These are phyloP conservation scores for Ceratocystis harringtonii DNA, from an alignment of 2,329 filamentous ascomycete species.

Conservation along the genomic window DNA sequence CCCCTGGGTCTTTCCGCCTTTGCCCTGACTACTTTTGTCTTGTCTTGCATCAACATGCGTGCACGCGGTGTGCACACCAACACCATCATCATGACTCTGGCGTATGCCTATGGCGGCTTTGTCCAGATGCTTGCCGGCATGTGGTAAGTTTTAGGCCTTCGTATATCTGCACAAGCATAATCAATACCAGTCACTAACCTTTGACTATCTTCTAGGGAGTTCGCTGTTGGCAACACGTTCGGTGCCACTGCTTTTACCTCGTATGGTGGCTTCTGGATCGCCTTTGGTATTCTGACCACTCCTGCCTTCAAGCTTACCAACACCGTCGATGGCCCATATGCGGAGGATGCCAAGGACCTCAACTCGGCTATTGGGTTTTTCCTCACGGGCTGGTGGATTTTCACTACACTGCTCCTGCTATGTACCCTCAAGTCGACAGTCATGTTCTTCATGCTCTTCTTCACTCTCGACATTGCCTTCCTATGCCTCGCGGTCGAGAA, in stretches of 20 bases:
- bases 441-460: constrained; percentile 64
- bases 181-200: neutral
- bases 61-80: constrained; percentile 43
- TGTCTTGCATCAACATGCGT: constrained; percentile 58
- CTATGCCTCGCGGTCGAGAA: constrained; percentile 54
- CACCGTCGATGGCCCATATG: constrained; percentile 31
- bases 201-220: constrained; percentile 43
- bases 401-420: constrained; percentile 58
- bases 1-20: constrained; percentile 65
- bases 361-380: constrained; percentile 56
- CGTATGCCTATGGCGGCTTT: constrained; percentile 62
- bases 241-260: constrained; percentile 69
- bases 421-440: constrained; percentile 64
- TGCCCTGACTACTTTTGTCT: constrained; percentile 68
- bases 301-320: constrained; percentile 46
- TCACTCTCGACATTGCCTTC: constrained; percentile 62
- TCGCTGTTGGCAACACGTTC: constrained; percentile 77
- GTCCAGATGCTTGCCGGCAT: constrained; percentile 71
- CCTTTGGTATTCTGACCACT: constrained; percentile 56
- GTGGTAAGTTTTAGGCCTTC: constrained; percentile 44
- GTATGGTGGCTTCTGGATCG: constrained; percentile 74
- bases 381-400: constrained; percentile 71
- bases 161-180: neutral
- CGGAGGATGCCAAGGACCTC: constrained; percentile 30
- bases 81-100: constrained; percentile 53